Conservation (phyloP, 345 rosid species). For the Theobroma cacao region DNA sequence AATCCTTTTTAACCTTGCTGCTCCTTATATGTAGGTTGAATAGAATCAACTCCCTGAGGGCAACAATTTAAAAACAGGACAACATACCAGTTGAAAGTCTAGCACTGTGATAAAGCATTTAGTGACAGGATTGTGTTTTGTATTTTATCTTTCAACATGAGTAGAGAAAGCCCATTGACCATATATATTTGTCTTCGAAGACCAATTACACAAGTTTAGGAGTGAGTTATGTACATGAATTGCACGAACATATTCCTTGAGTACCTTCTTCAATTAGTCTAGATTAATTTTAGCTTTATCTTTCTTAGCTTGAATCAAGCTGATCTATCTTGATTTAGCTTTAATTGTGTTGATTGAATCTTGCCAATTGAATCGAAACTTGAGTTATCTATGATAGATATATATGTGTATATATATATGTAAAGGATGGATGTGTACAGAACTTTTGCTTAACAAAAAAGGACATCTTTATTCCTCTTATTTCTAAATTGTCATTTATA, state of each 20-base stretch:
- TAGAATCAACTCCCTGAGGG: background rate
- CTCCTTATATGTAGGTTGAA: background rate
- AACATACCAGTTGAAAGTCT: background rate
- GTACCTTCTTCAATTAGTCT: too few relatives aligned
- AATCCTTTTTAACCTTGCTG: background rate
- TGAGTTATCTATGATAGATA: too few relatives aligned
- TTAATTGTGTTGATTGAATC: background rate
- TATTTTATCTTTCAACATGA: background rate
- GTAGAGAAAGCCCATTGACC: background rate
- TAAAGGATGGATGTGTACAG: too few relatives aligned
- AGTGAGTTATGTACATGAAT: background rate
- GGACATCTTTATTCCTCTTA: too few relatives aligned
- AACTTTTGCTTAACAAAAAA: too few relatives aligned
- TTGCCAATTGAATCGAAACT: background rate
- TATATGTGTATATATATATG: too few relatives aligned
- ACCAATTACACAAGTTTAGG: background rate
- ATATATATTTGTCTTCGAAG: background rate
- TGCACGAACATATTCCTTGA: background rate
- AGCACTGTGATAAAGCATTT: background rate
- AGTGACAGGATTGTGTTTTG: background rate
- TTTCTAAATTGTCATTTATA: too few relatives aligned
- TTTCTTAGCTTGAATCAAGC: background rate
- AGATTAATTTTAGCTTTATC: too few relatives aligned
- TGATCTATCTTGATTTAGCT: background rate
- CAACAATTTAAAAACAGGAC: background rate